Base-by-base conservation (phyloP, 1,139 yeast genomes). In the Spencermartinsiella ligniputridi region DNA sequence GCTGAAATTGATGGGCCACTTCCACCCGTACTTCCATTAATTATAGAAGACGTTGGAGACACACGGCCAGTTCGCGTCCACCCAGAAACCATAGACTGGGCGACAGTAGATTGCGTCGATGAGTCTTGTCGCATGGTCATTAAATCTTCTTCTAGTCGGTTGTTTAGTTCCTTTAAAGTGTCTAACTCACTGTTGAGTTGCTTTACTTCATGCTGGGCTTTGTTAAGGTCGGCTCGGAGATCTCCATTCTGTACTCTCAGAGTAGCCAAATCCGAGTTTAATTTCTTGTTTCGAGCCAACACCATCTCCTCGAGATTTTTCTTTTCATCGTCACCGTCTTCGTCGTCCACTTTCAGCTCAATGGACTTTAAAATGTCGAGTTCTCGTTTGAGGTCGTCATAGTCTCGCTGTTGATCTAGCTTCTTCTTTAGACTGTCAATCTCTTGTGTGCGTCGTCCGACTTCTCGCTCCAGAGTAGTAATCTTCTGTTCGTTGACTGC, bases 381-480 rank as follows among this genome's bases (percentile, higher is more conserved):
- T 58, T 89, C 96, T 41, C 76, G 76, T 62, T 86, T 88, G 41
- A 89, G 64, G 52, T 85, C 88, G 44, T 84, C 89, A 62, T 90
- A 89, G 60, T 83, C 90, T 56, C 85, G 89, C 63, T 86, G 77
- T 12, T 75, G 70, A 52, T 86, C 94, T 55, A 89, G 68, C 51
- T 81, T 74, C 8, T 66, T 62, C 54, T 77, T 76, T 51, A 84
- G 68, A 22, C 66, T 61, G 11, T 68, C 70, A 24, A 79, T 64
- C 56, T 85, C 94, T 13, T 65, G 63, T 13, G 66, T 67, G 54
- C 79, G 66, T 37, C 74, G 73, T 1, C 61, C 58, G 3, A 74
- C 57, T 51, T 85, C 88, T 39, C 78, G 66, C 36, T 66, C 68
- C 29, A 68, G 56, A 4, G 63, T 48, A 12, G 74, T 76, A 4